Evolutionary conservation across 192 early-diverging fungal species (phyloP), one percentile per base, ranked within the genome.

Genomic region (Haplosporangium gracile): DNA sequence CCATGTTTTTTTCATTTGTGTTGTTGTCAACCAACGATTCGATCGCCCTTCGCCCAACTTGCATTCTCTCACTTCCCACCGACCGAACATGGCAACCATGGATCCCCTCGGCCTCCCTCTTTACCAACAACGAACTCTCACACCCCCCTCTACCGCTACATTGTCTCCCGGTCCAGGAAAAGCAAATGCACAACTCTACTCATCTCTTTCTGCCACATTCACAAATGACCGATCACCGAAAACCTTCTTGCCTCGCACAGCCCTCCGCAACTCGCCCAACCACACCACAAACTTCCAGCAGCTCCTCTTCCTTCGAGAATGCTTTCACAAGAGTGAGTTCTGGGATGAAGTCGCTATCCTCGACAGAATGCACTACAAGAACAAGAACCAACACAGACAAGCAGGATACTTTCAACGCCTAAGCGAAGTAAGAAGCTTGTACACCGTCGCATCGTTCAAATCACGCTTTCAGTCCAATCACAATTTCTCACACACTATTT

Each of bases 361-460:
- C 26, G 90, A 91, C 53, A 40, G 87, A 72, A 79, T 91, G 49
- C 76, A 89, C 68, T 91, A 91, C 68, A 91, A 91, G 72, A 91
- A 91, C 79, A 91, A 89, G 68, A 85, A 80, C 22, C 90, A 91
- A 72, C 90, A 91, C 26, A 57, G 84, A 74, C 80, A 79, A 10
- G 47, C 90, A 26, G 60, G 68, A 1, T 88, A 91, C 63, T 91
- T 91, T 81, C 65, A 77, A 40, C 81, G 89, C 70, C 74, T 90
- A n/a, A 70, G 69, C 22, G 89, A 90, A 81, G 89, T 90, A 76
- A 47, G 24, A 40, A 16, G 10, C 60, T 13, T 65, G 29, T 2
- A 29, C 3, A 13, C 38, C 11, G 36, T 45, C 36, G 24, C 3
- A 9, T 38, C 42, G 3, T 43, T 5, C 22, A 76, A 20, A 3